Evolutionary conservation across 768 basidiomycete genomes (phyloP), one percentile per base, ranked within the genome.

Genomic region (Tricholoma sp.): DNA sequence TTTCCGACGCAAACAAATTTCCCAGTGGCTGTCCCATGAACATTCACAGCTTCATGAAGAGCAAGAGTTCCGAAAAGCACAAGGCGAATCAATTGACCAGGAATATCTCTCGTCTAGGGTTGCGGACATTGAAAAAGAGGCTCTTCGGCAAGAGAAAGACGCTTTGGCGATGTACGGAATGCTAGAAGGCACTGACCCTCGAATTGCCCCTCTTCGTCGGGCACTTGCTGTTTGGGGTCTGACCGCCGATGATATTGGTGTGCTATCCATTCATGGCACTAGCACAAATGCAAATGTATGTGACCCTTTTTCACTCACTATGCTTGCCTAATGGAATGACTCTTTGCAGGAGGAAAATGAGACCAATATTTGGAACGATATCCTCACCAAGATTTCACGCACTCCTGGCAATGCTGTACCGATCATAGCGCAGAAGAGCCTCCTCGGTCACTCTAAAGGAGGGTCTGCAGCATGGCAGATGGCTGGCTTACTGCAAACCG

Each of bases 391-490:
- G 43, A 86, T 98, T 61, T 84, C 85, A 39, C 92, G 97, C 60
- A 91, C 93, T 6, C 84, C 86, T 37, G 96, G 97, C 54, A 98
- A 98, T 71, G 94, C 95, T n/a, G 87, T 96, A 49, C 97, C 97
- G 4, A 86, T 97, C 66, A 89, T 98, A 72, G 94, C 97, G 2
- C 97, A 98, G 73, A 99, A 99, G 82, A 93, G 89, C 71, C 80
- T 99, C 51, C 88, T 96, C 29, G 97, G 97, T 59, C 96, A 99
- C 69, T 88, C 96, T 10, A 99, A 99, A 80, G 97, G 97, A 71
- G 97, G 96, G 59, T 92, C 97, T n/a, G 96, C 96, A 55, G 91
- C 94, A 1, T 98, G 94, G 96, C 92, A 94, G 74, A 84, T 97
- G 81, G 88, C 86, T 65, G 97, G 97, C 63, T 79, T 98, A 55